Evolutionary conservation across 805 yeast species (phyloP).

Genomic region (Starmerella riodocensis): DNA sequence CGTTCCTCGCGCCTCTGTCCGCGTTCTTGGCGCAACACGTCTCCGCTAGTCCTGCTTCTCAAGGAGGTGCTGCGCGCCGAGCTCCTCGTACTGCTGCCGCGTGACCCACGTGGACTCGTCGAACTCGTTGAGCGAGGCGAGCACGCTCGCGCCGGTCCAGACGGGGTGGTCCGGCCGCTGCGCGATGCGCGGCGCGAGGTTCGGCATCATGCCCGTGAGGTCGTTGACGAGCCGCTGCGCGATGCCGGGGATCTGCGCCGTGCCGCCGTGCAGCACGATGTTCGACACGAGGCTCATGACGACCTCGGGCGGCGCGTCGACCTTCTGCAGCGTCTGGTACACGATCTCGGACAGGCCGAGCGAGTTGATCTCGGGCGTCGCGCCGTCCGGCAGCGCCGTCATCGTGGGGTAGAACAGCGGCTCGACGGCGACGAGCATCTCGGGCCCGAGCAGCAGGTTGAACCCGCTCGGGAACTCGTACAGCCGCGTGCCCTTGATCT

Average conservation of each 20-base stretch:
- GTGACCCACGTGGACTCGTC: conserved; percentile 87
- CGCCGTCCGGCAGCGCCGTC: conserved; percentile 34
- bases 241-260: conserved; percentile 66
- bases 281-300: conserved; percentile 78
- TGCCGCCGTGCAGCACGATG: conserved; percentile 75
- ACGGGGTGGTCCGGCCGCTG: conserved; percentile 67
- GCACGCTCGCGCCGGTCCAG: conserved; percentile 87
- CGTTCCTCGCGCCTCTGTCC: too few species aligned
- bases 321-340: conserved; percentile 33
- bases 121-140: conserved; percentile 78
- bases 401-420: conserved; percentile 56
- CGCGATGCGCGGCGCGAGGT: conserved; percentile 31
- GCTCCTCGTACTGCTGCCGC: conserved; percentile 74
- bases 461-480: conserved; percentile 51
- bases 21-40: neutral
- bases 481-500: conserved; percentile 35
- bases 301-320: conserved; percentile 41
- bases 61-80: conserved; percentile 63
- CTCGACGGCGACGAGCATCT: conserved; percentile 46
- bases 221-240: conserved; percentile 65
- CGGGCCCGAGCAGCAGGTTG: conserved; percentile 37
- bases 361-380: conserved; percentile 31
- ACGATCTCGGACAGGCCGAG: conserved; percentile 38
- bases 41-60: conserved; percentile 14
- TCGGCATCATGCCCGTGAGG: conserved; percentile 56